These are phyloP conservation scores for Phaeoacremonium minimum DNA, from an alignment of 2,329 filamentous ascomycete genomes.

Conservation along the genomic window DNA sequence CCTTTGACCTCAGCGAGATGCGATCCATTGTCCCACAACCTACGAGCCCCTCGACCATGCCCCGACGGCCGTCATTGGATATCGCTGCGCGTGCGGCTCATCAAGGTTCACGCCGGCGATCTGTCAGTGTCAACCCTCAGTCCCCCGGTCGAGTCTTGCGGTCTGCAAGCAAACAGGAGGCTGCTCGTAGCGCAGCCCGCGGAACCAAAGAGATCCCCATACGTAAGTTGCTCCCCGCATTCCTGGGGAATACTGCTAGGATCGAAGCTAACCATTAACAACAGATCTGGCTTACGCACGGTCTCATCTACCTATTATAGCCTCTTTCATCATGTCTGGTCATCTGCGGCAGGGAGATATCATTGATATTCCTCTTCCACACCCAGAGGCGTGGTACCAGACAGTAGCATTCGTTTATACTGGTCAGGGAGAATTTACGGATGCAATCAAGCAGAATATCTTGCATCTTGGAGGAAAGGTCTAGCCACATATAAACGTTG, in stretches of 20 bases:
- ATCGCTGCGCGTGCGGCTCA: neutral
- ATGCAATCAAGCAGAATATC: conserved; percentile 47
- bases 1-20: conserved; percentile 44
- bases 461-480: conserved; percentile 48
- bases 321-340: conserved; percentile 49
- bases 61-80: conserved; percentile 3
- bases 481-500: too few species aligned
- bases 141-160: conserved; percentile 12
- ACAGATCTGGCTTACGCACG: conserved; percentile 44
- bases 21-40: conserved; percentile 37
- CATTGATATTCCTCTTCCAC: conserved; percentile 54
- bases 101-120: neutral
- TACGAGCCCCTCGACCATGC: conserved; percentile 8
- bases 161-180: conserved; percentile 8
- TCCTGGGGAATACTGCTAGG: neutral
- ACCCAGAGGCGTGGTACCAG: conserved; percentile 50
- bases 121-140: neutral
- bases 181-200: conserved; percentile 8
- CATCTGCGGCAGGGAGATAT: conserved; percentile 46
- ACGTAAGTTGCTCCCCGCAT: conserved; percentile 30
- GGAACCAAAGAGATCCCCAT: conserved; percentile 35
- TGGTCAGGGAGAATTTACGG: conserved; percentile 38
- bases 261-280: conserved; percentile 1
- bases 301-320: conserved; percentile 47
- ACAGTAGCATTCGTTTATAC: conserved; percentile 54